Conservation (phyloP, 1,139 yeast species). For the Candida tetrigidarum region DNA sequence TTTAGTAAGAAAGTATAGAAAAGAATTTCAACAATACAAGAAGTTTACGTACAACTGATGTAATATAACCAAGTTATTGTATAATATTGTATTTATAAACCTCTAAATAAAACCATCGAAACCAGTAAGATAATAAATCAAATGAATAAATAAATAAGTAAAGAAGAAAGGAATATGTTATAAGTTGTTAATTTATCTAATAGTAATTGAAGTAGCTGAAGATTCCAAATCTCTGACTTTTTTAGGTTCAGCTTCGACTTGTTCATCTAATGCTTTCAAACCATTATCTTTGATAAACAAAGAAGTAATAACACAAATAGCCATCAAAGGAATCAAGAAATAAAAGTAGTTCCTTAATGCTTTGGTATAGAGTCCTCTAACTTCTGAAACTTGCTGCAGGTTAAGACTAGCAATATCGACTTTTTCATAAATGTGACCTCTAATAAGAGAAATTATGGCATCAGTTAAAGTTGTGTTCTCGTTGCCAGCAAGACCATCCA, state of each 20-base stretch:
- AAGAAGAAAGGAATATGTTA: neutral
- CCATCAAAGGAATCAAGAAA: conserved; percentile 46
- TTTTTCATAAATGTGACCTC: conserved; percentile 22
- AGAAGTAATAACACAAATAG: conserved; percentile 37
- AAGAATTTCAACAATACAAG: neutral
- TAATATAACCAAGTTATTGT: neutral
- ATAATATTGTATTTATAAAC: neutral
- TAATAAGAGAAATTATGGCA: conserved; percentile 21
- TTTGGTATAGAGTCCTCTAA: conserved; percentile 34
- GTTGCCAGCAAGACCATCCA: conserved; percentile 6
- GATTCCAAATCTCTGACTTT: conserved; percentile 15
- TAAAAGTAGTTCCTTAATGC: conserved; percentile 44
- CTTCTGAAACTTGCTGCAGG: conserved; percentile 24
- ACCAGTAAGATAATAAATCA: neutral
- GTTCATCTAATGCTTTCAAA: conserved; percentile 40
- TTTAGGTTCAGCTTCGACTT: conserved; percentile 5
- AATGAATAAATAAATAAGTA: neutral
- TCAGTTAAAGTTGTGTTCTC: conserved; percentile 16
- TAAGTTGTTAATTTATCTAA: neutral
- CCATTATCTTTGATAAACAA: conserved; percentile 46
- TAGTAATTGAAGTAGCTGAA: conserved; percentile 16
- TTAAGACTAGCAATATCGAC: conserved; percentile 22
- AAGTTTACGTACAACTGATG: too few species aligned
- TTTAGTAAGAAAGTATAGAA: neutral
- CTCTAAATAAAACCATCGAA: neutral